Base-by-base conservation (phyloP, 164 flowering plant genomes). In the Sextonia rubra region DNA sequence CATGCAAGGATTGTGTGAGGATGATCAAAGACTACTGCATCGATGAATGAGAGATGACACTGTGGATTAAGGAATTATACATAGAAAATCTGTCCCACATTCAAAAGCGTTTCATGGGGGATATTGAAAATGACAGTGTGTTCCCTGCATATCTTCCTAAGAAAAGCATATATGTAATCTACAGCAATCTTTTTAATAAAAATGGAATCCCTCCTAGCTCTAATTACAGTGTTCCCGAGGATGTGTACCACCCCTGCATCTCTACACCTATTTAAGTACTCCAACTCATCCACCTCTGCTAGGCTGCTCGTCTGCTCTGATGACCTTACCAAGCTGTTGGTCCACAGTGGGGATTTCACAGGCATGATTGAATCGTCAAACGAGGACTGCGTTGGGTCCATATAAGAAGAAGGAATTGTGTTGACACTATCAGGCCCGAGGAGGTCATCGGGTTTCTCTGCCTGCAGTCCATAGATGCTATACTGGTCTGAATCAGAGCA, bases 241-340 rank as follows among this genome's bases (percentile, higher is more conserved):
- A 94, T 90, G 73, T 94, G 98, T 66, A 92, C 99, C 75, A 94
- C 97, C 61, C 99, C 99, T 0, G 93, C 94, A 80, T 89, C 95
- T 75, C 88, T 91, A 76, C 97, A 92, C 58, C 77, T 79, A 23
- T 77, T 86, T 77, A 94, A 49, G 76, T 83, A 91, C 79, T 92
- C 97, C 77, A 90, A 27, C 80, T 94, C 99, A 69, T 88, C 97
- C 0, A 69, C 65, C 74, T 85, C 97, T 0, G 83, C 79, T 58
- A 81, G 88, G 75, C 84, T 77, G 78, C 88, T 89, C 4, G 24
- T 58, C 71, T 74, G 87, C 56, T 86, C 87, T 2, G 90, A 80
- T 0, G 88, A 83, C 69, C 74, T 66, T 25, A 77, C 47, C 4
- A 79, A 75, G 48, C 55, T 60, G 71, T 60, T 76, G 15, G 48